A percentile compares a stretch with the other conserved stretches of the same genome.
phyloP scores from a whole-genome alignment of 1,139 yeast species.

The Candida tetrigidarum region DNA sequence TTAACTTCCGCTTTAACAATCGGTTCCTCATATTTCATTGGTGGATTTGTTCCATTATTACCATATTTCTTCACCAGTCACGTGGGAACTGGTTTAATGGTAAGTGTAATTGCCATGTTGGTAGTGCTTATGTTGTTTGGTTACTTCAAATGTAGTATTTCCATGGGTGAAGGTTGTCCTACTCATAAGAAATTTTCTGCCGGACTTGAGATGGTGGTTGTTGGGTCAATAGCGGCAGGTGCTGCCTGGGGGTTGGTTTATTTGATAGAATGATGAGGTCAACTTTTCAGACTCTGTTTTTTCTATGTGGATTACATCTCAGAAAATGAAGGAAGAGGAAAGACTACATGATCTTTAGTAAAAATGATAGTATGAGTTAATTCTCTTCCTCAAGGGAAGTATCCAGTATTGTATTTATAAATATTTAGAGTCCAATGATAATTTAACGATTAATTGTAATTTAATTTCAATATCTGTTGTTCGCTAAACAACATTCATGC shows the following conservation, averaged over 20 bases:
- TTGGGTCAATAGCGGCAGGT: conserved; percentile 96
- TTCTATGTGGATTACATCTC: background rate
- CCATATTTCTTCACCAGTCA: conserved; percentile 78
- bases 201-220: conserved; percentile 89
- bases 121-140: conserved; percentile 89
- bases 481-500: no score
- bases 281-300: background rate
- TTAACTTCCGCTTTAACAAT: conserved; percentile 77
- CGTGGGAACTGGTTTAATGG: conserved; percentile 76
- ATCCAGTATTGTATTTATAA: background rate
- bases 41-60: conserved; percentile 79
- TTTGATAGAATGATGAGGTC: conserved; percentile 53
- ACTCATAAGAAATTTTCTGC: conserved; percentile 64
- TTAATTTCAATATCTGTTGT: no score
- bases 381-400: no score
- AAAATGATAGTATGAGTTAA: conserved; percentile 1
- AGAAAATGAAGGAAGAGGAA: background rate
- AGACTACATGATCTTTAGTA: background rate
- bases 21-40: conserved; percentile 74
- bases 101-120: conserved; percentile 81
- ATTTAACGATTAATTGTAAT: background rate
- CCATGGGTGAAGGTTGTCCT: conserved; percentile 81
- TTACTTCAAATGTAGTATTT: conserved; percentile 77
- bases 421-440: background rate
- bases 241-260: conserved; percentile 95